Evolutionary conservation across 345 rosid species (phyloP), one percentile per base, ranked within the genome.

Genomic region (Pelargonium nanum): DNA sequence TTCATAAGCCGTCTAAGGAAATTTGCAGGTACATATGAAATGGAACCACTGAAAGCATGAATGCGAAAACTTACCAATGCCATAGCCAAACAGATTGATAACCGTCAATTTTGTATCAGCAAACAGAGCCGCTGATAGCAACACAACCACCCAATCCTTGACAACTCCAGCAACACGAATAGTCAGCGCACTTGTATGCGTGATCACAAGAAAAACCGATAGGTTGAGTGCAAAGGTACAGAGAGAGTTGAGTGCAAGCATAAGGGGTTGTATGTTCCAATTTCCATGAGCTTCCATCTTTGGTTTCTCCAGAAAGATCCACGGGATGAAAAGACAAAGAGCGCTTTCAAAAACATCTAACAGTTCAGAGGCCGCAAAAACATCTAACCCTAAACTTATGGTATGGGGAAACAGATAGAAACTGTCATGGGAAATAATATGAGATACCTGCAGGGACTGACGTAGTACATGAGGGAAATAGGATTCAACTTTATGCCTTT

Each of bases 81-180:
- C 91, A 72, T 92, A 92, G 54, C 98, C 97, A 50, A 84, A 76
- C 32, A 89, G 81, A 76, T 92, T 92, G 67, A 92, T 81, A 60
- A 85, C 0, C n/a, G 97, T 92, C 64, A 92, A 83, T 75, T 92
- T 87, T 24, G 95, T 87, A 64, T 92, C 98, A 0, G 95, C 97
- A 66, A 92, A 92, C 28, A 89, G 83, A 68, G 87, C 80, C 40
- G 98, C 94, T 60, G 98, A 92, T 55, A 92, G 70, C 75, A 89
- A 71, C 65, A 92, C 98, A 61, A 92, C 98, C 60, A 92, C 89
- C 98, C 98, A 92, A 65, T 92, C 98, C 84, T 92, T 92, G 78
- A 92, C 94, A 63, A 92, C 96, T 50, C 98, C 98, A 74, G 98
- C 97, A 30, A 92, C 98, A 53, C 98, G 96, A 67, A 92, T 92